These are phyloP conservation scores for Racocetra persica DNA, from an alignment of 371 early-diverging fungal species.

Conservation along the genomic window DNA sequence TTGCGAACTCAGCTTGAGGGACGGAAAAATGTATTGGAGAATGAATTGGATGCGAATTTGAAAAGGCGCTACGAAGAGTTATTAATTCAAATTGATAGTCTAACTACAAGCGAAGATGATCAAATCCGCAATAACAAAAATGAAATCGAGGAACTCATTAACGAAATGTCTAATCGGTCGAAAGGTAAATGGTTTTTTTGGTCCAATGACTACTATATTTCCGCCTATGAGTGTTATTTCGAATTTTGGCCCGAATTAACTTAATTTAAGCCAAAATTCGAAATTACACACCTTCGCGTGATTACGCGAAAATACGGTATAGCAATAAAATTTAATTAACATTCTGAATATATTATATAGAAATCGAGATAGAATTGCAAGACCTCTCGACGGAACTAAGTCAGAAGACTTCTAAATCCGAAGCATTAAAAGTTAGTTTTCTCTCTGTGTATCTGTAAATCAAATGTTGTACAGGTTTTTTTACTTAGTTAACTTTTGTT, in stretches of 20 bases:
- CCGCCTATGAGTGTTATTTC: too few relatives aligned
- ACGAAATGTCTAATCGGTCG: slow-evolving; percentile 49
- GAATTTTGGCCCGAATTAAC: too few relatives aligned
- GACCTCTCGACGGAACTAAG: slow-evolving; percentile 47
- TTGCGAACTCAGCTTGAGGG: slow-evolving; percentile 61
- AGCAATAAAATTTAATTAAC: not conserved
- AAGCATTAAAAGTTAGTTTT: slow-evolving; percentile 55
- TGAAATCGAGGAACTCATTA: slow-evolving; percentile 59
- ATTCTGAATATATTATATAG: slow-evolving; percentile 26
- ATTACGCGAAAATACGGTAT: too few relatives aligned
- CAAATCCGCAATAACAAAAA: slow-evolving; percentile 58
- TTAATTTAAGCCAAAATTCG: too few relatives aligned
- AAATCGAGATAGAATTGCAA: slow-evolving; percentile 55
- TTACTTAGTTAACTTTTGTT: slow-evolving; percentile 42
- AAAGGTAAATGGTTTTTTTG: slow-evolving; percentile 43
- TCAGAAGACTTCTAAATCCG: slow-evolving; percentile 55
- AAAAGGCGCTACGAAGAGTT: slow-evolving; percentile 67
- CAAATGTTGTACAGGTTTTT: slow-evolving; percentile 4
- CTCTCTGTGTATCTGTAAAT: slow-evolving; percentile 32
- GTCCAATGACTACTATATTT: slow-evolving; percentile 42
- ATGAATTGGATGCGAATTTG: slow-evolving; percentile 71
- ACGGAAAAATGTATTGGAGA: slow-evolving; percentile 73
- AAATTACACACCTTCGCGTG: too few relatives aligned
- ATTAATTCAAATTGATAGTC: slow-evolving; percentile 60
- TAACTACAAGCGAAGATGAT: slow-evolving; percentile 48